Evolutionary conservation across 345 rosid species (phyloP), one percentile per base, ranked within the genome.

Genomic region (Eucalyptus polybractea): DNA sequence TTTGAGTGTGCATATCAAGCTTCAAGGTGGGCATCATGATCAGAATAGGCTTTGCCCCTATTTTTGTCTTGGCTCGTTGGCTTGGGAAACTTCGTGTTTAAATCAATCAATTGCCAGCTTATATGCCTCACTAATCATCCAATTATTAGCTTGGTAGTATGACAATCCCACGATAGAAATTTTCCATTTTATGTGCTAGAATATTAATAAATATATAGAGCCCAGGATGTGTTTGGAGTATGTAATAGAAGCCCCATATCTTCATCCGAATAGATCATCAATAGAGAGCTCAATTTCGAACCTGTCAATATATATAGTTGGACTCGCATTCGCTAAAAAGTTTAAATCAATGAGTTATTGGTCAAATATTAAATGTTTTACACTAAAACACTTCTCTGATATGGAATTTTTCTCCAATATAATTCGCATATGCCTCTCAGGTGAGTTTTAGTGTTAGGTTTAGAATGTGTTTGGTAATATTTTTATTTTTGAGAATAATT

Each of bases 251-350:
- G 56, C 24, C 24, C 56, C 5, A 53, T 53, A 53, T 53, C 56
- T 53, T 53, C 56, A 19, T 53, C 5, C 0, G 5, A 53, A 53
- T 4, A 0, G 0, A 53, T 53, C 2, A 19, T 19, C 24, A 53
- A 53, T 53, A 53, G 1, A 19, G 2, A 53, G 24, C 5, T 53
- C 56, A 53, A 7, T 53, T 53, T 19, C 0, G 1, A 53, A 1
- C 0, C 0, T 53, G 2, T 53, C 24, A 19, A 19, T 19, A 53
- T 0, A 53, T 53, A 53, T 53, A 53, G 2, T 19, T 53, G 3
- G 4, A 53, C 24, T 53, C 1, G 19, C 56, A 1, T 53, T 53
- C 0, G 19, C 24, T 53, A 53, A 19, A 53, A 53, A 33, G 10
- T 53, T 19, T 53, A 53, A 19, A 19, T 53, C 0, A 53, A 53